phyloP scores from a whole-genome alignment of 306 rosid genomes.

The Morella rubra region DNA sequence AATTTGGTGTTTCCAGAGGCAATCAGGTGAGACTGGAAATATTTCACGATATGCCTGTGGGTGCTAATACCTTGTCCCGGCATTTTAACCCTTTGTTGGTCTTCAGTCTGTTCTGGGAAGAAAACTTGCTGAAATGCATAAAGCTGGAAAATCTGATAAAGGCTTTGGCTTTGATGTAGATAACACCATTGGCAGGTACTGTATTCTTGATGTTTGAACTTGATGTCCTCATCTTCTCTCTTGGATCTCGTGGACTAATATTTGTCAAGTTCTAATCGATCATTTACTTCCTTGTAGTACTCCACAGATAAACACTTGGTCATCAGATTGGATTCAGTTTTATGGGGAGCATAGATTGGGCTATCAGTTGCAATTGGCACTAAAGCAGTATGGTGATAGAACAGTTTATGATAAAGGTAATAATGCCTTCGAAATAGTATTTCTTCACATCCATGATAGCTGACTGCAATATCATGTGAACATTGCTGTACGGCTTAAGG shows the following conservation, averaged over 20 bases:
- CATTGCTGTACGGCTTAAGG: background rate
- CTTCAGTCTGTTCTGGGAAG: slow-evolving; percentile 75
- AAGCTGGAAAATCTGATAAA: slow-evolving; percentile 71
- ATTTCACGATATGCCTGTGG: slow-evolving; percentile 3
- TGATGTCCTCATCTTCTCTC: background rate
- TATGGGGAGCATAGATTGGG: slow-evolving; percentile 83
- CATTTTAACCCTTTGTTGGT: slow-evolving; percentile 26
- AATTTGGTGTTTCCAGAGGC: slow-evolving; percentile 75
- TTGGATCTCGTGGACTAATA: background rate
- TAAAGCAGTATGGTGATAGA: slow-evolving; percentile 62
- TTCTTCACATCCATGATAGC: slow-evolving; percentile 9
- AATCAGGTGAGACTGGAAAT: slow-evolving; percentile 60
- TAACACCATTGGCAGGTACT: slow-evolving; percentile 92
- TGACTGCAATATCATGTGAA: background rate
- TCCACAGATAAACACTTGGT: slow-evolving; percentile 87
- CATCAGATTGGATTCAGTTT: slow-evolving; percentile 89
- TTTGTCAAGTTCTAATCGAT: slow-evolving; percentile 16
- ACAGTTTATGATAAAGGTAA: slow-evolving; percentile 78
- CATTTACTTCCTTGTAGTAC: slow-evolving; percentile 53
- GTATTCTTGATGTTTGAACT: slow-evolving; percentile 15
- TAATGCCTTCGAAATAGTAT: slow-evolving; percentile 1
- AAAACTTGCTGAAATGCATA: slow-evolving; percentile 96
- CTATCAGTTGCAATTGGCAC: slow-evolving; percentile 74
- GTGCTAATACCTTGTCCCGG: slow-evolving; percentile 17
- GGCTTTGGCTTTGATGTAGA: slow-evolving; percentile 85